Base-by-base conservation (phyloP, 805 yeast species). In the Starmerella bombi region DNA sequence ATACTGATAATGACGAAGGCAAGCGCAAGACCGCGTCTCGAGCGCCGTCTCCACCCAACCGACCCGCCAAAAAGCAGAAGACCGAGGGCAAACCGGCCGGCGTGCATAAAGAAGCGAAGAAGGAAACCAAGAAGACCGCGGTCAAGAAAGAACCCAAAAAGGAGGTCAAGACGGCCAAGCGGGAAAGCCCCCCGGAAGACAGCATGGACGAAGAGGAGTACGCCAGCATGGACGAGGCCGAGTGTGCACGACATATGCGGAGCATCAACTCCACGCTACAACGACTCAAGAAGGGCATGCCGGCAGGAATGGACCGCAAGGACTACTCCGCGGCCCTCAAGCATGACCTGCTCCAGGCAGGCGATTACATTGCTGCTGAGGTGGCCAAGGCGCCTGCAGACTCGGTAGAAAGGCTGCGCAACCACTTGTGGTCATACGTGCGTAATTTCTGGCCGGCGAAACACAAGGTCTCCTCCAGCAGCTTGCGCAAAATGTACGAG, bases 401-500 rank as follows among this genome's bases (percentile, higher is more conserved):
- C 18, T 55, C 63, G 22, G 20, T 23, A 6, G 65, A 60, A 5
- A 70, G 66, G 53, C 51, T 63, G 43, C 64, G 66, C 42, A 77
- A 71, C 55, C 91, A 83, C 52, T 60, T 84, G 44, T 84, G 95
- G 94, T 72, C 80, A 23, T 83, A 78, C 57, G 83, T 91, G 4
- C 69, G 85, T 17, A 70, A 72, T 40, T 84, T 75, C 62, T 84
- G 95, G 95, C 95, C 95, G 2, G 80, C 75, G 3, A 71, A 72
- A 46, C 25, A 34, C 29, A 43, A 49, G 39, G 94, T 80, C 32
- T 54, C 65, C 12, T 77, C 88, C 45, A 60, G 66, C 29, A 79
- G 79, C 61, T 72, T 84, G 46, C 68, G 70, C 54, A 76, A 72
- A 23, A 84, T 85, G 94, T 85, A 82, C 59, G 46, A 55, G 36